Evolutionary conservation across 176 grass and related monocot genomes (phyloP).

Genomic region (Ensete glaucum): DNA sequence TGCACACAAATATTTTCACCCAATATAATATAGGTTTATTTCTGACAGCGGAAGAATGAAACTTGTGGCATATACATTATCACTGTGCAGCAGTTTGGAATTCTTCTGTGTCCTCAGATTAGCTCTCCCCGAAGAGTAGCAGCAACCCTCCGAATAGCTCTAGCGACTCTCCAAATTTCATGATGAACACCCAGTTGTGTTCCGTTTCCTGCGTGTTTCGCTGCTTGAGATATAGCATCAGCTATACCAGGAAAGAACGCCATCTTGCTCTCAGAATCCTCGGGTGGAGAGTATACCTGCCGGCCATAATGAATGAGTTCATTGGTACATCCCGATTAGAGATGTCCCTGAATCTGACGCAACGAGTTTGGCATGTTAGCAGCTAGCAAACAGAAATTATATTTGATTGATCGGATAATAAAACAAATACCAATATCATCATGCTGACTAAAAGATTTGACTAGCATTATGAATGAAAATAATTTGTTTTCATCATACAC

Average conservation of each 20-base stretch:
- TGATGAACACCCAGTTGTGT: conserved; percentile 17
- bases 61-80: background rate
- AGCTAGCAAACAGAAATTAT: no score
- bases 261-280: conserved; percentile 63
- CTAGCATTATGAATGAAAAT: no score
- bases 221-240: conserved; percentile 42
- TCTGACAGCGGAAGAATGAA: background rate
- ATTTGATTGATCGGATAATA: no score
- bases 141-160: conserved; percentile 54
- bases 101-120: background rate
- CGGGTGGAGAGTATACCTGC: conserved; percentile 78
- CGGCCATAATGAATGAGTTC: background rate
- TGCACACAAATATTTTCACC: no score
- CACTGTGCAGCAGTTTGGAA: background rate
- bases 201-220: conserved; percentile 13
- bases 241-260: conserved; percentile 67
- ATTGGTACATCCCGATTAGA: background rate
- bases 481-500: no score
- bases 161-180: conserved; percentile 61
- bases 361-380: no score
- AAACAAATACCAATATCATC: no score
- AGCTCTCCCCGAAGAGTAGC: conserved; percentile 51
- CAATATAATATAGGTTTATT: background rate
- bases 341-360: no score
- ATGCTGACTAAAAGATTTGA: no score